phyloP scores from a whole-genome alignment of 257 asterid species.

The Solanum dulcamara region DNA sequence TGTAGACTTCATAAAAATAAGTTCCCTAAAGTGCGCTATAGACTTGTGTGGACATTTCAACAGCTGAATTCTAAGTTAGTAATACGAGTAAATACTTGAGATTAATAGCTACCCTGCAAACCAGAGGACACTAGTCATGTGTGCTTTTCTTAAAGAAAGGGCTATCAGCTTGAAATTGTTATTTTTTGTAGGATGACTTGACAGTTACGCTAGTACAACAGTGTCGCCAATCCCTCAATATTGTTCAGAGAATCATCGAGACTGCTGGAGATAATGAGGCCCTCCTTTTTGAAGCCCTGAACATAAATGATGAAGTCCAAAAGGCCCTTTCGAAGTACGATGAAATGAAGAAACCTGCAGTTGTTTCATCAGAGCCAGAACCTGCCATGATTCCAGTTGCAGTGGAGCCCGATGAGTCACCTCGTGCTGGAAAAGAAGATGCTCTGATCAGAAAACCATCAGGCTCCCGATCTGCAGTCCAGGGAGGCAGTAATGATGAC shows the following conservation, averaged over 20 bases:
- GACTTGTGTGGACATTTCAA: background rate
- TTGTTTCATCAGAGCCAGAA: slow-evolving; percentile 48
- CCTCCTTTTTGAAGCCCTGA: slow-evolving; percentile 86
- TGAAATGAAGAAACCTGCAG: slow-evolving; percentile 58
- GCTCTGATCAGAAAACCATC: slow-evolving; percentile 47
- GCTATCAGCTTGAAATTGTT: background rate
- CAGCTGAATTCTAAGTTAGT: background rate
- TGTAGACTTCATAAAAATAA: background rate
- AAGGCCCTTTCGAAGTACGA: slow-evolving; percentile 73
- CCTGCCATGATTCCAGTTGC: slow-evolving; percentile 95
- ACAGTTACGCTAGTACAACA: slow-evolving; percentile 68
- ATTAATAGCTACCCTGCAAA: background rate
- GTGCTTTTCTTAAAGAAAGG: background rate
- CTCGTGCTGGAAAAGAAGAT: slow-evolving; percentile 53
- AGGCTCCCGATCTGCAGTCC: slow-evolving; percentile 28
- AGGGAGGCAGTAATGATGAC: slow-evolving; percentile 52
- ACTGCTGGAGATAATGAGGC: slow-evolving; percentile 88
- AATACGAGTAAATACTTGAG: background rate
- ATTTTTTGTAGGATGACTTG: slow-evolving; percentile 65
- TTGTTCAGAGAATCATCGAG: slow-evolving; percentile 76
- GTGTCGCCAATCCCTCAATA: slow-evolving; percentile 69
- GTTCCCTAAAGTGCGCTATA: background rate
- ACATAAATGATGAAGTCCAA: slow-evolving; percentile 81
- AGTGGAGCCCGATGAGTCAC: slow-evolving; percentile 74
- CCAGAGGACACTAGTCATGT: background rate